Percentiles rank a stretch among this genome's conserved stretches.
These are phyloP conservation scores for Carpinus viminea DNA, from an alignment of 306 rosid genomes.

Conservation along the genomic window DNA sequence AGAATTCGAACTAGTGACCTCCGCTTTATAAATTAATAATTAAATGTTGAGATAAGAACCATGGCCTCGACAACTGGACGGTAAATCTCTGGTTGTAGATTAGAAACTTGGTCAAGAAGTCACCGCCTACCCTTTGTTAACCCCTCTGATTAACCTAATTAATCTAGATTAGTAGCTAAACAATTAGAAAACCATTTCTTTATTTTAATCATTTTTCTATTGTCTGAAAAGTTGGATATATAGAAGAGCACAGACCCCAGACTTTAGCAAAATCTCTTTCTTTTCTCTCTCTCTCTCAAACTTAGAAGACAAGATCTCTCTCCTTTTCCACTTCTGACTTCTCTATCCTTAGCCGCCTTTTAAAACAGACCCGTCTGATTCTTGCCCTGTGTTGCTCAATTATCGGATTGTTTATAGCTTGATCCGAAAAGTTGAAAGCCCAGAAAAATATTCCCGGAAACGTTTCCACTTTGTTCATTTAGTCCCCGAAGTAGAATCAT, in stretches of 20 bases:
- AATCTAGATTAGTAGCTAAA: constrained; percentile 3
- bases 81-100: neutral
- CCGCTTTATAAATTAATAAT: too few species aligned
- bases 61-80: constrained; percentile 28
- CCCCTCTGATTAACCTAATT: constrained; percentile 20
- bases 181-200: neutral
- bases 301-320: neutral
- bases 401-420: constrained; percentile 5
- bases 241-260: constrained; percentile 20
- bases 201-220: constrained; percentile 30
- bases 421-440: constrained; percentile 2
- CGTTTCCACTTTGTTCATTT: neutral
- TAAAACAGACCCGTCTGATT: constrained; percentile 13
- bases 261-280: constrained; percentile 13
- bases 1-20: too few species aligned
- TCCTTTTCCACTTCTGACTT: constrained; percentile 13
- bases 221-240: constrained; percentile 39
- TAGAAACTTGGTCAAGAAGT: constrained; percentile 40
- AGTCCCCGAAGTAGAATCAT: neutral
- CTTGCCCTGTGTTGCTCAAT: constrained; percentile 3
- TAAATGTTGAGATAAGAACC: constrained; percentile 27
- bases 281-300: neutral
- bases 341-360: neutral
- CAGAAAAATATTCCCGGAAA: neutral
- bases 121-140: neutral